Evolutionary conservation across 805 yeast species (phyloP).

Genomic region (Phaffomyces thermotolerans): DNA sequence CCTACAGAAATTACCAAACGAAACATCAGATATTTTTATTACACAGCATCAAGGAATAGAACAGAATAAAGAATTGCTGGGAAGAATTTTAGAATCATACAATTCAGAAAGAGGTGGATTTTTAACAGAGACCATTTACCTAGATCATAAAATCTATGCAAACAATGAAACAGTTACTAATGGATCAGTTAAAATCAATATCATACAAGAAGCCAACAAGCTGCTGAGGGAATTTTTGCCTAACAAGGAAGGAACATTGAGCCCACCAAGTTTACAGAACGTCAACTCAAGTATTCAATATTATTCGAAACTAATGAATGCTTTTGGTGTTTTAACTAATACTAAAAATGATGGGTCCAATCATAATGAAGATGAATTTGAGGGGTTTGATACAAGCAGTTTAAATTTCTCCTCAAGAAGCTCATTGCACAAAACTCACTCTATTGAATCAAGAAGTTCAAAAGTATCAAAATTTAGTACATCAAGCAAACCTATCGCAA

Average conservation of each 20-base stretch:
- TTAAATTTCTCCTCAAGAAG: neutral
- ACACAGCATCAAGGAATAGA: constrained; percentile 10
- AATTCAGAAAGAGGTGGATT: constrained; percentile 17
- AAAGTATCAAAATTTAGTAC: neutral
- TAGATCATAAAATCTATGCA: constrained; percentile 12
- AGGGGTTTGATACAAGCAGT: neutral
- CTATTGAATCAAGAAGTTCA: constrained; percentile 1
- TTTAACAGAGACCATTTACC: constrained; percentile 10
- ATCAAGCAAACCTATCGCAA: neutral
- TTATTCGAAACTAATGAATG: constrained; percentile 20
- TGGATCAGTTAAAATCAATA: constrained; percentile 21
- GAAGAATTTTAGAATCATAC: constrained; percentile 12
- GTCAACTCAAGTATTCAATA: constrained; percentile 16
- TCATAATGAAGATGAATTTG: neutral
- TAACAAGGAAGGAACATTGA: neutral
- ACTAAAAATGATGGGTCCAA: neutral
- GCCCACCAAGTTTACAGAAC: neutral
- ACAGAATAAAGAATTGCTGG: constrained; percentile 8
- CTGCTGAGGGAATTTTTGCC: constrained; percentile 10
- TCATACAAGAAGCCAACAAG: constrained; percentile 18
- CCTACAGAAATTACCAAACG: constrained; percentile 1
- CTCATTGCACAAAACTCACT: neutral
- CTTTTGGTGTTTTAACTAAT: constrained; percentile 16
- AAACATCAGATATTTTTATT: neutral
- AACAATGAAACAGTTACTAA: constrained; percentile 10